Base-by-base conservation (phyloP, 495 filamentous ascomycete species). In the Cercophora newfieldiana region DNA sequence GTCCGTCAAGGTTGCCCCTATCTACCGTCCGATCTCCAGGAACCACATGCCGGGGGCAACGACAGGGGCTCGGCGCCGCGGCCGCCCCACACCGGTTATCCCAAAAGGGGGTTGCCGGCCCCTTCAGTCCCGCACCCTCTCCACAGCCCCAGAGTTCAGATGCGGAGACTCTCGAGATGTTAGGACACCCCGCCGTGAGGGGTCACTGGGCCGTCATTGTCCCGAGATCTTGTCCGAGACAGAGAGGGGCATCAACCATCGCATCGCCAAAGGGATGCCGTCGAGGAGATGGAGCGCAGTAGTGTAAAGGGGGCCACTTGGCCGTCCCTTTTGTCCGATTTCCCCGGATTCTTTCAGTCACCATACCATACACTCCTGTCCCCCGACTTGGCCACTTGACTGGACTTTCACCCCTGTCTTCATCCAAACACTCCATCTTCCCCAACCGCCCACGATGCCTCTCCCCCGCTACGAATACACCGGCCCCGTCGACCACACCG, bases 401-500 rank as follows among this genome's bases (percentile, higher is more conserved):
- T 25, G 54, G 16, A 26, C 26, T 55, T 57, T 19, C 54, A 28
- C 50, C 10, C 53, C 12, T 5, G 18, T 22, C 3, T 57, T 33
- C 30, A 2, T 21, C n/a, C 26, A 19, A 19, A 18, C 28, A n/a
- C n/a, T n/a, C n/a, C n/a, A 19, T 3, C 54, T 7, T 19, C 51
- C 51, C 4, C 5, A 55, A 3, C 24, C 21, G 16, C 55, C 30
- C 65, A 30, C n/a, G 25, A 68, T 68, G 67, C 58, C 67, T 47
- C 50, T 69, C 28, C 58, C 57, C 26, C 48, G 63, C 19, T 69
- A 69, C 63, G 26, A 56, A 14, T 69, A 69, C 63, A 69, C 57
- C 37, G 67, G 67, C 25, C 67, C 67, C 2, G 30, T 69, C 8
- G 67, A 69, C 60, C 66, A 68, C 57, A 69, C 67, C 2, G 53